Base-by-base conservation (phyloP, 371 early-diverging fungal species). In the Mucor mucedo region DNA sequence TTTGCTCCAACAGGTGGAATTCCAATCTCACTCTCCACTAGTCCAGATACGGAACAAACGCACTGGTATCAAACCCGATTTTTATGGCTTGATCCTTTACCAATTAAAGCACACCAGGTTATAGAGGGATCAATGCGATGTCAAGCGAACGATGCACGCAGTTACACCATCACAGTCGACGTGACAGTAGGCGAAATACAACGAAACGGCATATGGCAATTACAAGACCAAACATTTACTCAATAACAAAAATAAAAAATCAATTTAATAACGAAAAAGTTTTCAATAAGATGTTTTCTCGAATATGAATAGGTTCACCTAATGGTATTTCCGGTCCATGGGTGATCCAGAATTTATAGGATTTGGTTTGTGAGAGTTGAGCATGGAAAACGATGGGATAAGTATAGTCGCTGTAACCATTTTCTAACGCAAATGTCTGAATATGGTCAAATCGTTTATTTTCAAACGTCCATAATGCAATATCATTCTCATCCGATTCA, bases 11-110 rank as follows among this genome's bases (percentile, higher is more conserved):
- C 75, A 41, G 76, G 53, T 16, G 73, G 71, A 4, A 77, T 77
- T 38, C 62, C 80, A 8, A 54, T 76, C 29, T 79, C 83, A 21
- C 84, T 98, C 86, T 91, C 93, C 3, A 97, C 98, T 2, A 85
- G 88, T 0, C 98, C 97, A 4, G 66, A 78, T n/a, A 88, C 93
- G 4, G 93, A 94, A 28, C 85, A 88, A 29, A 98, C 99, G 2
- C 99, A 98, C 71, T 98, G 99, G 99, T 97, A 98, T 64, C 98
- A 98, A 81, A 93, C 95, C 2, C 89, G 98, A 2, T 92, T 98
- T 76, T 68, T 98, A 54, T 89, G 97, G 52, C 88, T 89, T 64
- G 95, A 95, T 68, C 99, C 99, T 2, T 73, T 98, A 42, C 98
- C 97, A 1, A 93, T 97, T 14, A 98, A 98, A 77, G 90, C 94